Conservation (phyloP, 192 early-diverging fungal species). For the Spizellomyces sp. region DNA sequence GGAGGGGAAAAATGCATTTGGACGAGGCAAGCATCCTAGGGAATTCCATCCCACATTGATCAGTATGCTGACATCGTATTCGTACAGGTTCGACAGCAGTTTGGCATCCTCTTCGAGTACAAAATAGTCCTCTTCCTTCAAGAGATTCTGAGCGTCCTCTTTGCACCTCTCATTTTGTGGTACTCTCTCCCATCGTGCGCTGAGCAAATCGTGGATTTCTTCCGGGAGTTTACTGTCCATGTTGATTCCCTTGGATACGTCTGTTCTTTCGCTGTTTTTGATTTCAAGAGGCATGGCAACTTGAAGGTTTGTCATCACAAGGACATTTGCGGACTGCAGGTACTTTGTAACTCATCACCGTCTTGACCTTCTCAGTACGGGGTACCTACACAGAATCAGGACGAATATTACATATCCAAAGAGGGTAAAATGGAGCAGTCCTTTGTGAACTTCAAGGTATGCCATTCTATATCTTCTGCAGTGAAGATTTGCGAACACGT, state of each 20-base stretch:
- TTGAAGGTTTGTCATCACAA: constrained; percentile 48
- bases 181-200: constrained; percentile 73
- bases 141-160: constrained; percentile 78
- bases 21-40: constrained; percentile 58
- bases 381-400: constrained; percentile 54
- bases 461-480: not conserved
- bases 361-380: constrained; percentile 55
- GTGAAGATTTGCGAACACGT: not conserved
- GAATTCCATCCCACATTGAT: not conserved
- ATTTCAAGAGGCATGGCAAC: constrained; percentile 90
- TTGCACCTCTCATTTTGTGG: constrained; percentile 84
- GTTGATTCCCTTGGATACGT: constrained; percentile 91
- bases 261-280: constrained; percentile 96
- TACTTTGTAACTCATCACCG: not conserved
- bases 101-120: constrained; percentile 76
- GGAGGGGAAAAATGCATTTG: constrained; percentile 82
- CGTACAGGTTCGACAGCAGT: constrained; percentile 74
- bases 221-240: constrained; percentile 92
- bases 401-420: constrained; percentile 71
- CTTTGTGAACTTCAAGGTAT: constrained; percentile 92
- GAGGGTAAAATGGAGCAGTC: constrained; percentile 99
- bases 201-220: constrained; percentile 87
- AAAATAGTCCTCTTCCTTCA: constrained; percentile 78
- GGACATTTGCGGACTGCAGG: not conserved
- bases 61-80: constrained; percentile 4